Evolutionary conservation across 192 early-diverging fungal species (phyloP).

Genomic region (Linnemannia exigua): DNA sequence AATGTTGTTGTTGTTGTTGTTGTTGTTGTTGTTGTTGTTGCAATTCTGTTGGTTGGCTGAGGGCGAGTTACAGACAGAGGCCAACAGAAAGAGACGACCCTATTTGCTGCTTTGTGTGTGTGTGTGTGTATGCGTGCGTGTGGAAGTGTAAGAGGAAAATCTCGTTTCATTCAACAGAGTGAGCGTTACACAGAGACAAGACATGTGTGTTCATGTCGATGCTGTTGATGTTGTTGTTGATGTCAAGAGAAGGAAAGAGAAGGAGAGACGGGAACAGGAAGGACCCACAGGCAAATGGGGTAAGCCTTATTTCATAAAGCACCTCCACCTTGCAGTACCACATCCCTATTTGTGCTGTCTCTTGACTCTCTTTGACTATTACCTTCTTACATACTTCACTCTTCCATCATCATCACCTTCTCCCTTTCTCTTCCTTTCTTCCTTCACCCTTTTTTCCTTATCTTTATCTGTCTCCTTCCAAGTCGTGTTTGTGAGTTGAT

Average conservation of each 20-base stretch:
- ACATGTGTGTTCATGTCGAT: not conserved
- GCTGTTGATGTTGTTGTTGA: not conserved
- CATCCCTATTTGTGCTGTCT: not conserved
- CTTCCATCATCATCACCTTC: not conserved
- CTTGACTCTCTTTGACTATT: not conserved
- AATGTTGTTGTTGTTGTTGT: not conserved
- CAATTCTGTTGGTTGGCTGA: not conserved
- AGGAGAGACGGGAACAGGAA: not conserved
- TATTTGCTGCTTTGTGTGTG: not conserved
- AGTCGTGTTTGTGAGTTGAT: not conserved
- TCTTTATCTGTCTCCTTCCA: not conserved
- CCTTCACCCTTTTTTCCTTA: not conserved
- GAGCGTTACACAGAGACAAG: not conserved
- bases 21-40: conserved; percentile 1
- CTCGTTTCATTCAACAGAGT: conserved; percentile 1
- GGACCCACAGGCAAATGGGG: not conserved
- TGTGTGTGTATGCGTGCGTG: not conserved
- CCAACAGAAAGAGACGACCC: not conserved
- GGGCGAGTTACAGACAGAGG: not conserved
- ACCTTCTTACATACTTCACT: not conserved
- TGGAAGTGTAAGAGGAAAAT: not conserved
- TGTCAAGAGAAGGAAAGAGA: not conserved
- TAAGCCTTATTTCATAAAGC: not conserved
- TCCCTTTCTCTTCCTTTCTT: not conserved
- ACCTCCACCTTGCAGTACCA: too few species aligned